Conservation (phyloP, 805 yeast species). For the Candida piceae region DNA sequence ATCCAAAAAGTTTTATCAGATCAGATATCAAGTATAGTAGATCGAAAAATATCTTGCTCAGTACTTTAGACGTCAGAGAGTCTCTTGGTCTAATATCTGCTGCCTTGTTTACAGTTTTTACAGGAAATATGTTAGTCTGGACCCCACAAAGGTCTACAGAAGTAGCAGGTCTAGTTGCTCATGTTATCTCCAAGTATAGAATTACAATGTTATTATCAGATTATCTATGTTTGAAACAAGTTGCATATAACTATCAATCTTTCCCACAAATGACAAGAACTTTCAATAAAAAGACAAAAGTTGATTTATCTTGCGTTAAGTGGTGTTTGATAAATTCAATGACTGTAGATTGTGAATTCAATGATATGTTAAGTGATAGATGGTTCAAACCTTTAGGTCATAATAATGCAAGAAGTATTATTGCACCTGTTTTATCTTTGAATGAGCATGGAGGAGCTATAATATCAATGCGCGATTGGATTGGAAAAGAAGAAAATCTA, state of each 20-base stretch:
- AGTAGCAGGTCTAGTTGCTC: conserved; percentile 82
- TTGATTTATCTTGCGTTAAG: conserved; percentile 71
- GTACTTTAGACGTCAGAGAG: conserved; percentile 63
- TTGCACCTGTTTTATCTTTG: conserved; percentile 83
- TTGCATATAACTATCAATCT: conserved; percentile 87
- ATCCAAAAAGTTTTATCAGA: conserved; percentile 42
- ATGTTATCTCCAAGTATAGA: conserved; percentile 61
- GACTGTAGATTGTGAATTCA: conserved; percentile 89
- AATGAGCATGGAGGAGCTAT: conserved; percentile 97
- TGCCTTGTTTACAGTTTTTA: conserved; percentile 69
- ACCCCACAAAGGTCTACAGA: conserved; percentile 70
- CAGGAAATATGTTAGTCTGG: conserved; percentile 81
- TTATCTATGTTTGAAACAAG: conserved; percentile 82
- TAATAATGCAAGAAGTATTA: conserved; percentile 62
- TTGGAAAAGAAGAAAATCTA: conserved; percentile 61
- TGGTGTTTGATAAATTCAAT: conserved; percentile 90
- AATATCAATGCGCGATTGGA: conserved; percentile 86
- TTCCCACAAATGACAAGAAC: conserved; percentile 82
- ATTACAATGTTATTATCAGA: conserved; percentile 80
- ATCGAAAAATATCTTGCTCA: conserved; percentile 51
- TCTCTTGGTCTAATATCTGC: conserved; percentile 87
- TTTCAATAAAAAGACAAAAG: conserved; percentile 66
- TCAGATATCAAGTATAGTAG: conserved; percentile 44
- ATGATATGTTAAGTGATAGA: conserved; percentile 81
- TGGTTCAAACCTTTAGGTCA: conserved; percentile 92